Percentiles rank a stretch among this genome's conserved stretches.
phyloP scores from a whole-genome alignment of 2,329 filamentous ascomycete species.

The Colletotrichum sp. region DNA sequence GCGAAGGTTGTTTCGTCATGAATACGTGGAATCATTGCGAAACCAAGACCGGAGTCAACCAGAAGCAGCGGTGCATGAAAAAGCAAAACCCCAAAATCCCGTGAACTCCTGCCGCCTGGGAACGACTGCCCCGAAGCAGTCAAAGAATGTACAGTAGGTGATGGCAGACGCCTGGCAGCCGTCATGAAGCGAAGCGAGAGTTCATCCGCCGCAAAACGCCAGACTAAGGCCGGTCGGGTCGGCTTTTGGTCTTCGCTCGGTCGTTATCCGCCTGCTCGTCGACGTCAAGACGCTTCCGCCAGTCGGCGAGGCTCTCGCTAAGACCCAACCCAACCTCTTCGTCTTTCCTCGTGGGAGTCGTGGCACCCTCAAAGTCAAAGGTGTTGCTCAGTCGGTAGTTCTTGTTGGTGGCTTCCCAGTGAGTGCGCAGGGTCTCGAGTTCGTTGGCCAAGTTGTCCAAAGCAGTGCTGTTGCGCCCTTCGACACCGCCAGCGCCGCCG shows the following conservation, averaged over 20 bases:
- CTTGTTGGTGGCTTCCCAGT: constrained; percentile 97
- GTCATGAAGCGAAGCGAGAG: constrained; percentile 20
- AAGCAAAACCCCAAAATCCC: not conserved
- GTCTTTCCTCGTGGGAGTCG: constrained; percentile 39
- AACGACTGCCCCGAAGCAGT: not conserved
- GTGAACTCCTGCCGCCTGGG: constrained; percentile 8
- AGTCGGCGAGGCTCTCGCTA: constrained; percentile 77
- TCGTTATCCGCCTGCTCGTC: constrained; percentile 35
- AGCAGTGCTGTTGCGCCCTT: constrained; percentile 66
- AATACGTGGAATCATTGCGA: constrained; percentile 22
- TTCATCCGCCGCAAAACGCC: constrained; percentile 23
- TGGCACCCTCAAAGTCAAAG: constrained; percentile 76
- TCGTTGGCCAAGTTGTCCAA: constrained; percentile 92
- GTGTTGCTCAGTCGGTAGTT: constrained; percentile 90
- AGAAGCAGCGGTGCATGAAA: not conserved
- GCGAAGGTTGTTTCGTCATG: constrained; percentile 20
- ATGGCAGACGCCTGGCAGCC: not conserved
- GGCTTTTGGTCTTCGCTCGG: constrained; percentile 20
- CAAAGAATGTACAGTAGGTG: constrained; percentile 16
- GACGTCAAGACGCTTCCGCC: constrained; percentile 76
- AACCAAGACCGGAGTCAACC: constrained; percentile 12
- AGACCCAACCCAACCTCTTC: constrained; percentile 55
- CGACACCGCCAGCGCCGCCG: constrained; percentile 49
- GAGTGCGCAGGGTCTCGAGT: constrained; percentile 84
- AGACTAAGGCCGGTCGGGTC: constrained; percentile 22